These are phyloP conservation scores for Beauveria brongniartii DNA, from an alignment of 2,329 filamentous ascomycete species.

Conservation along the genomic window DNA sequence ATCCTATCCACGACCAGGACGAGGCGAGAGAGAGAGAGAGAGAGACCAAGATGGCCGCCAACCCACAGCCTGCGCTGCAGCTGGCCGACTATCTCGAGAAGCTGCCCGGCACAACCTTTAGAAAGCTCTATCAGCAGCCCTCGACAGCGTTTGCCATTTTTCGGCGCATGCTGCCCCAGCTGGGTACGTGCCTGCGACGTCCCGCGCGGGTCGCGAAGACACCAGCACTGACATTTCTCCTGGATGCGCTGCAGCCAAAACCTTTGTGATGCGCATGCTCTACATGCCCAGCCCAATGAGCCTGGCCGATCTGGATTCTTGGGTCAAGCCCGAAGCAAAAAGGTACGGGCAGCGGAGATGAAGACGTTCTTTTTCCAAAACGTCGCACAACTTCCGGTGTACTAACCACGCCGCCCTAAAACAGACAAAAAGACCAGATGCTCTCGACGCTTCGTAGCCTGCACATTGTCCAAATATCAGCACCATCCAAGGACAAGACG, in stretches of 20 bases:
- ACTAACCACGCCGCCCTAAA: neutral
- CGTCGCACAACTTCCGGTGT: neutral
- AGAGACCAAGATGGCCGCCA: slow-evolving; percentile 34
- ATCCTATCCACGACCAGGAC: neutral
- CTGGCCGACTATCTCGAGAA: slow-evolving; percentile 88
- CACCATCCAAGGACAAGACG: slow-evolving; percentile 51
- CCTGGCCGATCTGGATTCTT: slow-evolving; percentile 72
- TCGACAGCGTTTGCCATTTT: slow-evolving; percentile 94
- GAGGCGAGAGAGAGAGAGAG: neutral
- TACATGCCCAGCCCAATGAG: slow-evolving; percentile 79
- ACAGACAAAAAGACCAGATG: slow-evolving; percentile 73
- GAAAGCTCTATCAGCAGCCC: slow-evolving; percentile 88
- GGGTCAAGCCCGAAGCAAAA: slow-evolving; percentile 63
- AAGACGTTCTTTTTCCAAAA: too few species aligned
- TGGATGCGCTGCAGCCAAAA: slow-evolving; percentile 59
- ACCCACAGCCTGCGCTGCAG: slow-evolving; percentile 42
- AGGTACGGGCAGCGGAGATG: slow-evolving; percentile 15
- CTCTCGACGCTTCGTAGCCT: slow-evolving; percentile 73
- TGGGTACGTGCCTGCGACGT: slow-evolving; percentile 48
- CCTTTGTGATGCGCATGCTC: slow-evolving; percentile 88
- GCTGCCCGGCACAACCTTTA: slow-evolving; percentile 81
- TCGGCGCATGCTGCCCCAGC: slow-evolving; percentile 87
- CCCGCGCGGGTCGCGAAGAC: neutral
- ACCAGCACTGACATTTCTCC: neutral
- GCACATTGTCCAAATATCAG: slow-evolving; percentile 70